These are phyloP conservation scores for Mycena floridula DNA, from an alignment of 768 basidiomycete genomes.

Conservation along the genomic window DNA sequence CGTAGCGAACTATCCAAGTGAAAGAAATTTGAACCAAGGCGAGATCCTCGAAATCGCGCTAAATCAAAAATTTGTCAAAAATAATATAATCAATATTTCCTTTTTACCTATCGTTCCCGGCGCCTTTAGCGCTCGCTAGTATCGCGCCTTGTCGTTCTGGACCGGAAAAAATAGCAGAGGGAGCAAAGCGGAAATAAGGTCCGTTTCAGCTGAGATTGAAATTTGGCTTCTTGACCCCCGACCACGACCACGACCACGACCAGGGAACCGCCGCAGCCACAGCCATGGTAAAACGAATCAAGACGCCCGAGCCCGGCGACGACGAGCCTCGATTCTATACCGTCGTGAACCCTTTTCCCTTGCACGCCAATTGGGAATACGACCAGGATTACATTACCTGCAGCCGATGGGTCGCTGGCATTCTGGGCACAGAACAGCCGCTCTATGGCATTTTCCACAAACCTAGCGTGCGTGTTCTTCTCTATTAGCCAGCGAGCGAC, in stretches of 20 bases:
- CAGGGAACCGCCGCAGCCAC: too few relatives aligned
- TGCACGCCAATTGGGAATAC: conserved; percentile 40
- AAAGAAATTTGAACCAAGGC: background rate
- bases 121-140: too few relatives aligned
- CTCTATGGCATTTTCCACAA: conserved; percentile 42
- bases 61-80: background rate
- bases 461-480: conserved; percentile 32
- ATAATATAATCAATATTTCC: background rate
- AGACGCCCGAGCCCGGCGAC: conserved; percentile 5
- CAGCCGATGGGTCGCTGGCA: conserved; percentile 42
- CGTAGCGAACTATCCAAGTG: background rate
- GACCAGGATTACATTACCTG: conserved; percentile 31
- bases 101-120: too few relatives aligned
- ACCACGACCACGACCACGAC: background rate
- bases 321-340: conserved; percentile 44
- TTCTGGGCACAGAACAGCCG: conserved; percentile 26
- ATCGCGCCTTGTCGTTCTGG: too few relatives aligned
- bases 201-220: background rate
- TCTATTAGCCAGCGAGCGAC: too few relatives aligned
- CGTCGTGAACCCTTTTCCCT: conserved; percentile 43
- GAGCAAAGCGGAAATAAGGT: too few relatives aligned
- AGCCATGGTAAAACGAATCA: background rate
- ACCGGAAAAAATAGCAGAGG: too few relatives aligned
- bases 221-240: background rate
- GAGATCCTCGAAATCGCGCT: background rate